Evolutionary conservation across 192 early-diverging fungal genomes (phyloP), one percentile per base, ranked within the genome.

Genomic region (Mortierella hygrophila): DNA sequence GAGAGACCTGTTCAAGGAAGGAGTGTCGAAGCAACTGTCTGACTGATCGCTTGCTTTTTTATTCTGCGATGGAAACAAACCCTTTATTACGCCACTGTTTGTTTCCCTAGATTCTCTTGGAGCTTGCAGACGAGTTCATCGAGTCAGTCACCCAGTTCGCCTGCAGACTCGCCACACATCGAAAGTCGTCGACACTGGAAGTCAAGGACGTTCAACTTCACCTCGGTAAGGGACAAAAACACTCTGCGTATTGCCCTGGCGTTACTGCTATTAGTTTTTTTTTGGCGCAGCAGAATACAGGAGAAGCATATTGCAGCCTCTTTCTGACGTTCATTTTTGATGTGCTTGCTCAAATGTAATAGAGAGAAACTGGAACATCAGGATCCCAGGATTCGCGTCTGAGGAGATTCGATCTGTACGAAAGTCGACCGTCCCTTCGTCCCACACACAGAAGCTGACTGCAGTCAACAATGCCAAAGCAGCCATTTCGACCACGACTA

Each of bases 361-460:
- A 91, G 96, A 97, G 89, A 92, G 95, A 23, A 97, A 95, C 80
- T 97, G 95, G 95, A 97, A 96, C 73, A 94, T 97, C 70, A 94
- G 96, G 70, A 96, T 97, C 81, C 96, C 96, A 70, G 96, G 96
- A 16, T 97, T 96, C 83, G 94, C 95, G 0, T 92, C 94, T n/a
- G 95, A 96, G 82, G 94, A 94, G 80, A 95, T 96, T 57, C 78
- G 95, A 68, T 94, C 94, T 21, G 88, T 95, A n/a, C 82, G 94
- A 41, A 96, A 96, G 75, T 79, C 93, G 11, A 88, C 88, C 4
- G 90, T 94, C 32, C 91, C 94, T n/a, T 75, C 90, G 52, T 83
- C 89, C 11, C 94, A 96, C 79, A 93, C 94, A 65, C 89, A 92
- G 46, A 94, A 91, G 80, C 78, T 95, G 42, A 89, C 89, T 29